Conservation (phyloP, 202 grass and related monocot genomes). For the Sporobolus alterniflorus region DNA sequence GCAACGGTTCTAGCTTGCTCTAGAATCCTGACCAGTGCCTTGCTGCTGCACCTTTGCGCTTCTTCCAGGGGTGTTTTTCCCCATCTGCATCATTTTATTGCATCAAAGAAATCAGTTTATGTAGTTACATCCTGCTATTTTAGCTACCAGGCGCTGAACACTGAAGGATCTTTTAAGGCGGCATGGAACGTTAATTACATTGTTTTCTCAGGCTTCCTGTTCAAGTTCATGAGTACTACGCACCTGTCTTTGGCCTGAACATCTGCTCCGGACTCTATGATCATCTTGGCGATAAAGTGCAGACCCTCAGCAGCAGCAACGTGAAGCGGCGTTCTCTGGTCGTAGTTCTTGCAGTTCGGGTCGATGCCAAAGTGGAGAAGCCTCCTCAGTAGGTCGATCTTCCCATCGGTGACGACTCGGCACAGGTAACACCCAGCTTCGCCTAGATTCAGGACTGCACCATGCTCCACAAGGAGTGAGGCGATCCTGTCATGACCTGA, state of each 20-base stretch:
- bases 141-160: background rate
- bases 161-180: background rate
- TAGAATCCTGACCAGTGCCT: conserved; percentile 65
- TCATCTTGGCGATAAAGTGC: conserved; percentile 57
- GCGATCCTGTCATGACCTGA: conserved; percentile 73
- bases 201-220: background rate
- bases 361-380: conserved; percentile 72
- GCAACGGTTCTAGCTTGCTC: conserved; percentile 48
- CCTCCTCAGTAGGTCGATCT: conserved; percentile 57
- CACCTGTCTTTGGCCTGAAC: conserved; percentile 74
- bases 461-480: conserved; percentile 56
- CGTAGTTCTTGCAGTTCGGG: conserved; percentile 89
- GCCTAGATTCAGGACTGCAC: conserved; percentile 67
- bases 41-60: conserved; percentile 65
- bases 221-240: background rate
- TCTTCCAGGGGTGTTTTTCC: conserved; percentile 89
- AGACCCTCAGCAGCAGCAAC: conserved; percentile 78
- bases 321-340: conserved; percentile 79
- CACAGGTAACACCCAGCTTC: conserved; percentile 76
- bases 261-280: conserved; percentile 76
- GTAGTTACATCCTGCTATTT: background rate
- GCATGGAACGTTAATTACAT: background rate
- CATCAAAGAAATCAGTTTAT: background rate
- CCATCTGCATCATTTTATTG: conserved; percentile 53
- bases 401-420: conserved; percentile 58